Evolutionary conservation across 169 alveolate species (phyloP).

Genomic region (Plasmodium knowlesi): DNA sequence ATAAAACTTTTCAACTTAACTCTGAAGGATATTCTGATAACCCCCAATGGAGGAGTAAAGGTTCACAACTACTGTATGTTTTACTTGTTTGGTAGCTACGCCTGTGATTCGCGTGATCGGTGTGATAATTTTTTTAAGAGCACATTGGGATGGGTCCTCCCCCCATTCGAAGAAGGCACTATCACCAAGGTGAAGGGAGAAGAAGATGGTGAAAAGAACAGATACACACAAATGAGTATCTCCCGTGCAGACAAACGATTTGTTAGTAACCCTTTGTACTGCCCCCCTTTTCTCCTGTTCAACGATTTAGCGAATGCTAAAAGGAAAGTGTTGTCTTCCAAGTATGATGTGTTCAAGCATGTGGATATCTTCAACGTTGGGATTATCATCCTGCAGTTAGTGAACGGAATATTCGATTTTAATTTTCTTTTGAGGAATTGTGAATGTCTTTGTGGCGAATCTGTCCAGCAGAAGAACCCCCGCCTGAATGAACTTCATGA

Average conservation of each 20-base stretch:
- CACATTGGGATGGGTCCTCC: background rate
- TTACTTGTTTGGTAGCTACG: conserved; percentile 14
- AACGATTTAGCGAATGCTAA: background rate
- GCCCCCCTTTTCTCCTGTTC: conserved; percentile 13
- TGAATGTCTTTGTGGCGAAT: background rate
- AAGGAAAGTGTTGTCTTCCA: background rate
- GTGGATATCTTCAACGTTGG: conserved; percentile 60
- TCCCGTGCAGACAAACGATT: background rate
- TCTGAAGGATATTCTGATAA: conserved; percentile 13
- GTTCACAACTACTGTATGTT: conserved; percentile 46
- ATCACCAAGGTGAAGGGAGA: background rate
- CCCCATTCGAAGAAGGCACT: background rate
- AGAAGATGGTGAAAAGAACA: background rate
- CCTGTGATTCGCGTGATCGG: background rate
- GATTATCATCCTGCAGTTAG: conserved; percentile 17
- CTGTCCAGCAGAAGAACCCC: background rate
- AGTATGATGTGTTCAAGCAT: conserved; percentile 11
- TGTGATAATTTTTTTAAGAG: conserved; percentile 3
- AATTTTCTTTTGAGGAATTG: background rate
- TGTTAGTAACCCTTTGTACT: background rate
- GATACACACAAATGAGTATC: background rate
- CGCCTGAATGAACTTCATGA: background rate
- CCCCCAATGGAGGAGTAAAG: conserved; percentile 30
- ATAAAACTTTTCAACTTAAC: conserved; percentile 8
- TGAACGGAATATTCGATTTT: conserved; percentile 27